Base-by-base conservation (phyloP, 1,139 yeast species). In the Yamadazyma triangularis region DNA sequence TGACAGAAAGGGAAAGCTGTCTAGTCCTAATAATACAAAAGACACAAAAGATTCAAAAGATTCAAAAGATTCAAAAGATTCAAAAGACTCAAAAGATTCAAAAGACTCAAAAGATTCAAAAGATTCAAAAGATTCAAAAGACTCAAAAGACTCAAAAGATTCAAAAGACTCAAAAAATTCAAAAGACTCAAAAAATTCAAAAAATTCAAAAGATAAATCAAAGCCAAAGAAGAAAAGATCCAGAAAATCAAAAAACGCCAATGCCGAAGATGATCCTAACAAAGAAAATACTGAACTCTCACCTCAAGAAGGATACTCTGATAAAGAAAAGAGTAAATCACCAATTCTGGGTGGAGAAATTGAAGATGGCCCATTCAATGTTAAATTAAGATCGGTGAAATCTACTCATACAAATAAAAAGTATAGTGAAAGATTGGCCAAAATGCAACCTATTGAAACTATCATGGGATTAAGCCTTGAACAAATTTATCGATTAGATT, bases 391-490 rank as follows among this genome's bases (percentile, higher is more conserved):
- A 36, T 45, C 64, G 8, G 53, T 59, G n/a, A 58, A 50, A 30
- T 50, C 50, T 13, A 43, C 53, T 10, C 53, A 53, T 31, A 39
- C 53, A 27, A 60, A 55, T 30, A 53, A 54, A 27, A 54, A 52
- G 31, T 56, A 51, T 31, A 39, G 58, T 2, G 64, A 58, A 34
- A 51, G 54, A 26, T 47, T 65, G 23, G 64, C 70, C 2, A 60
- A 52, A 31, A 51, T 64, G 18, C 52, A 42, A 24, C 64, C 71
- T 2, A 56, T 50, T 26, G 63, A 60, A 34, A 64, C 71, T 10
- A 64, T 67, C 24, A 58, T 64, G 38, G 73, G 73, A 1, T 51
- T 66, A 27, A 54, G 63, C 3, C 63, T 61, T 36, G 47, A 52
- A 29, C 72, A 66, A 35, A 60, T 66, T 15, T 48, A 59, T 33